Base-by-base conservation (phyloP, 2,329 filamentous ascomycete species). In the Fusarium xyrophilum region DNA sequence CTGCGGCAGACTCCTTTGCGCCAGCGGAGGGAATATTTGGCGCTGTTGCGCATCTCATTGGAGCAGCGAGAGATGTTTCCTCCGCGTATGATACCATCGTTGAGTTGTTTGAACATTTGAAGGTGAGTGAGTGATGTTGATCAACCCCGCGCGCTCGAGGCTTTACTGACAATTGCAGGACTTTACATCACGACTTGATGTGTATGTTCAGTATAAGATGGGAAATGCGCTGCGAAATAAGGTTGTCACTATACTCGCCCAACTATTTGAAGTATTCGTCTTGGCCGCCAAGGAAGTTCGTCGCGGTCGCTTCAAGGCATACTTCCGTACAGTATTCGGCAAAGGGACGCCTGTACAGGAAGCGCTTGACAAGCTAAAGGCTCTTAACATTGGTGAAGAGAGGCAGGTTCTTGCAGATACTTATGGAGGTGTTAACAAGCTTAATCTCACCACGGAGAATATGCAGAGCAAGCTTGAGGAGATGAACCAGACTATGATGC, bases 241-340 rank as follows among this genome's bases (percentile, higher is more conserved):
- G 56, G 73, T 83, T 6, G 77, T 79, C 17, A 73, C 76, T 4
- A 82, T 84, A 10, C 74, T 84, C 4, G 79, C 79, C 0, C 77
- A 80, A 1, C 61, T 84, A 0, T 81, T 84, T 36, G 79, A 84
- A 58, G 79, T 84, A 7, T 77, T 84, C 32, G 77, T 83, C 12
- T 67, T 82, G 1, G 79, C 82, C 1, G 77, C 77, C 21, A 81
- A 82, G 62, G 78, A 80, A 48, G 76, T 83, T 33, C 76, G 77
- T 2, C 76, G 76, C 2, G 82, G 82, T 25, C 78, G 81, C 21
- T 60, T 82, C 56, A 81, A 79, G 60, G 75, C 81, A 3, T 82
- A 80, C 54, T 78, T 81, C 55, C 80, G 79, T 54, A 75, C 76
- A 11, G 70, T 84, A 3, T 73, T 82, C 17, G 79, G 80, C 8